Base-by-base conservation (phyloP, 192 early-diverging fungal species). In the Dimargaris verticillata region DNA sequence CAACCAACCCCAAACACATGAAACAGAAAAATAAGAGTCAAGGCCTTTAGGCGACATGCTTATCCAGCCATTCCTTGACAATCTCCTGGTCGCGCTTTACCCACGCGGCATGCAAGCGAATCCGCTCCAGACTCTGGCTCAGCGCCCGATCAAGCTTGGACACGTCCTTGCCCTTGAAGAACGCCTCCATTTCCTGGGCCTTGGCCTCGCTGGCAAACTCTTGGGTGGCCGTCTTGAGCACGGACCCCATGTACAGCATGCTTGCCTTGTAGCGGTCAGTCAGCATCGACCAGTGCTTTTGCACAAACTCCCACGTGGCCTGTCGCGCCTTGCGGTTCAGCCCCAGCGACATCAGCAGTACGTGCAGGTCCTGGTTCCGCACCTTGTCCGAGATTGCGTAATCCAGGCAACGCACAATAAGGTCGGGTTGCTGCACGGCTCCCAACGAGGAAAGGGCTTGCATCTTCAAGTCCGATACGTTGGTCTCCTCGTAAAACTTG, bases 121-220 rank as follows among this genome's bases (percentile, higher is more conserved):
- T 76, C 52, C 73, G 75, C 66, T 89, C 88, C 45, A 89, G 65
- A 29, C 78, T 78, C 76, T 90, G 88, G 49, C 81, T 78, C 49
- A 90, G 66, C 17, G 85, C 76, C 33, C 77, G 70, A 61, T 77
- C 72, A 68, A 75, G 72, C 61, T 73, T 73, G 59, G 61, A 68
- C 17, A 71, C 73, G 64, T 81, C 74, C 62, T 74, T 72, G 29
- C 61, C 72, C 3, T 68, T 69, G 59, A 81, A 76, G 64, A 74
- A 83, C 20, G 64, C 60, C 52, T 81, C 75, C 38, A 85, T 66
- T 62, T 85, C 82, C 48, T 75, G 70, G 25, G 74, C 73, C 68
- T 78, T 80, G 62, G 71, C 72, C 24, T 64, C 17, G 49, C 83
- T 76, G 15, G 71, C 71, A 62, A 83, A 83, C 44, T 81, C 81